Base-by-base conservation (phyloP, 768 basidiomycete genomes). In the Austroboletus eburneus region DNA sequence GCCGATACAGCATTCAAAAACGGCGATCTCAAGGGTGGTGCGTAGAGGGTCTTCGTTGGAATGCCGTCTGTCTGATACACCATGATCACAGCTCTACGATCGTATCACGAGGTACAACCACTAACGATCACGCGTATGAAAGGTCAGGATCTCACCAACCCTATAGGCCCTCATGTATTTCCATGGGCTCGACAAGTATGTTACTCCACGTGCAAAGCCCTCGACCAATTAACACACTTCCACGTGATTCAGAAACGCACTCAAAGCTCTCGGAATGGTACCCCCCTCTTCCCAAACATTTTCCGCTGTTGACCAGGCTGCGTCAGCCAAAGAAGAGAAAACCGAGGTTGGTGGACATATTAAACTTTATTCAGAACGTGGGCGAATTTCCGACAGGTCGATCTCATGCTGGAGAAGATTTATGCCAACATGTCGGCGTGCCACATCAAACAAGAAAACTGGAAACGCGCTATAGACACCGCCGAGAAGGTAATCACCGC, bases 361-460 rank as follows among this genome's bases (percentile, higher is more conserved):
- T 27, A 18, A 32, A 12, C 16, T n/a, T 20, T 46, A 41, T n/a
- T n/a, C 36, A 32, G 34, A n/a, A 5, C 21, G 6, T 39, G 10
- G 16, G 37, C 43, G 14, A 34, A 25, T 16, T n/a, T 29, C 23
- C 21, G 22, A 39, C 29, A 91, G 89, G 74, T 81, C 17, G 90
- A 91, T 61, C 71, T 81, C 9, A 73, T 90, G 32, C 64, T 88
- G 17, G 87, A 87, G 66, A 91, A 86, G 69, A 80, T 91, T 38
- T 87, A 91, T 52, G 79, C 86, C 4, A 92, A 92, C 46, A 86
- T 88, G 85, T 79, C 83, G 3, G 87, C 87, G 5, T 89, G 87
- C 55, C 87, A 91, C 61, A 68, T 91, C 58, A 90, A 88, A 66
- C 79, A 80, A 41, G 72, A 73, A 39, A 92, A 89, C 59, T 92